Evolutionary conservation across 139 green algal genomes (phyloP), one percentile per base, ranked within the genome.

Genomic region (Micractinium conductrix): DNA sequence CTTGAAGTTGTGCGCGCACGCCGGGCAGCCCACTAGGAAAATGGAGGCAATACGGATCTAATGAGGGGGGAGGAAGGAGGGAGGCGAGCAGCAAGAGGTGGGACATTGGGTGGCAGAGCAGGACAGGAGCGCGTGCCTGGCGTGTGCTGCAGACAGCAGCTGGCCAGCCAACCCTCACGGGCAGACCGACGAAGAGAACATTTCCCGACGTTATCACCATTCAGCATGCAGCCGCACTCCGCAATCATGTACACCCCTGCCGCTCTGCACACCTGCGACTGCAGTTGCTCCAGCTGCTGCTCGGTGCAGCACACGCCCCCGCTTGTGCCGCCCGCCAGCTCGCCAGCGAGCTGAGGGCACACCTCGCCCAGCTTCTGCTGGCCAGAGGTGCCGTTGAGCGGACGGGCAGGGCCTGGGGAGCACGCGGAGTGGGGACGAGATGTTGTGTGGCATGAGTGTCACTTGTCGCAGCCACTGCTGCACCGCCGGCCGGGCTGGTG

Each of bases 1-100:
- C n/a, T 96, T 88, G 89, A 98, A 98, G 89, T 98, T 98, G 87
- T 95, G 93, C 44, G 91, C 87, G 89, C 95, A 98, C 17, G 95
- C 95, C 35, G 95, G 95, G 89, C 95, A 98, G 86, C 95, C 95
- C 1, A 95, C 80, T 37, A 96, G 87, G 76, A 98, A 96, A 68
- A 93, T 94, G 1, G 87, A 88, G 24, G 93, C 93, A 43, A 89
- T 90, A 35, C 91, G 74, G 53, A 93, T 92, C 91, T 95, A 89
- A 73, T 79, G 2, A 28, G 50, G 81, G 48, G 74, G 68, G 37
- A n/a, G n/a, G n/a, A n/a, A n/a, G n/a, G n/a, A n/a, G n/a, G n/a
- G n/a, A 21, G 6, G 28, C 12, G 28, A 12, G 75, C 44, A 38
- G n/a, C n/a, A n/a, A n/a, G 12, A 58, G 10, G 10, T 58, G 48